phyloP scores from a whole-genome alignment of 2,329 filamentous ascomycete species.

The Aspergillus sp. region DNA sequence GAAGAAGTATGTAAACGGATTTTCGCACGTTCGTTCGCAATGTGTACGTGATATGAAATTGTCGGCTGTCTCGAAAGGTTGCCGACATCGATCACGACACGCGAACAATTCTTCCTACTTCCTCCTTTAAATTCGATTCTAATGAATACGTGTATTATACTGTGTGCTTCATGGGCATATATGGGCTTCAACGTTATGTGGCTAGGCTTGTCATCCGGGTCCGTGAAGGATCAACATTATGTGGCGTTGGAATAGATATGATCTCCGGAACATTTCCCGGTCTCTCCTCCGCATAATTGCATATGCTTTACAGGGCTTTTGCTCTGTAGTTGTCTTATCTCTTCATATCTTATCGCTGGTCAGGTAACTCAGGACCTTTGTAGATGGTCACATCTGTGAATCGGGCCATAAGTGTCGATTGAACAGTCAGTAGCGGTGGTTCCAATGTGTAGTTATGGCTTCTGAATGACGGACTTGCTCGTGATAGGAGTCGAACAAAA shows the following conservation, averaged over 20 bases:
- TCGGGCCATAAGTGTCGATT: too few species aligned
- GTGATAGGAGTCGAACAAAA: too few species aligned
- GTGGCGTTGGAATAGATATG: conserved; percentile 21
- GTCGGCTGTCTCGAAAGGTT: conserved; percentile 5
- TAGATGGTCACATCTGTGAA: too few species aligned
- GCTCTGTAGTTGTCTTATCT: too few species aligned
- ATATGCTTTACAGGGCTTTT: too few species aligned
- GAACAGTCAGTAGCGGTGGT: too few species aligned
- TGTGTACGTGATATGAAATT: conserved; percentile 8
- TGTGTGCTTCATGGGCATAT: conserved; percentile 24
- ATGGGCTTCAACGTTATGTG: conserved; percentile 14
- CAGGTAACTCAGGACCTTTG: too few species aligned
- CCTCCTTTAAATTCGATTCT: conserved; percentile 14
- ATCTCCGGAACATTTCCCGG: neutral
- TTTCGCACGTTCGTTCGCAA: conserved; percentile 1
- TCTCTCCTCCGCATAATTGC: neutral
- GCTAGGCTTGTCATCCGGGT: conserved; percentile 4
- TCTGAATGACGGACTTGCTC: too few species aligned
- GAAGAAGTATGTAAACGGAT: conserved; percentile 24
- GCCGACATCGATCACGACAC: conserved; percentile 6
- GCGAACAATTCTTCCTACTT: conserved; percentile 7
- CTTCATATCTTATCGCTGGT: too few species aligned
- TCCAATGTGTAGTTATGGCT: too few species aligned
- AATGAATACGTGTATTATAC: conserved; percentile 30
- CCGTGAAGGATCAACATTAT: conserved; percentile 10